Percentiles rank a stretch among this genome's conserved stretches.
phyloP scores from a whole-genome alignment of 192 early-diverging fungal species.

The Backusella parvicylindrica region DNA sequence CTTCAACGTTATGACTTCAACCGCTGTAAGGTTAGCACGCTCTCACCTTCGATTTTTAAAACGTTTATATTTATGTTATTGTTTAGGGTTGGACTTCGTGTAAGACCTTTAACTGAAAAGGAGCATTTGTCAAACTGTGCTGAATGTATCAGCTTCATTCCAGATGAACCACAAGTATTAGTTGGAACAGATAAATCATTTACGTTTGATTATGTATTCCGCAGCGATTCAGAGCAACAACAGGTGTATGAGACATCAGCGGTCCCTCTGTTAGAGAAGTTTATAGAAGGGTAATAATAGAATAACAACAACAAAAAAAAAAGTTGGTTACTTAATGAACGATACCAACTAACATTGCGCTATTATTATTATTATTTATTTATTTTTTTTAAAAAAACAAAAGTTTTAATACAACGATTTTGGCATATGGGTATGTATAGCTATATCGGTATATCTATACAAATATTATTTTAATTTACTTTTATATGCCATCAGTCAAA shows the following conservation, averaged over 20 bases:
- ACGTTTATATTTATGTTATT: neutral
- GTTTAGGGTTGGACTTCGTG: slow-evolving; percentile 74
- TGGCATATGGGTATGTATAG: slow-evolving; percentile 71
- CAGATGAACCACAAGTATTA: slow-evolving; percentile 57
- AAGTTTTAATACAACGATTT: slow-evolving; percentile 89
- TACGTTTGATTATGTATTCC: slow-evolving; percentile 71
- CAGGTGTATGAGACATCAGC: slow-evolving; percentile 61
- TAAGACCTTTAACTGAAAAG: slow-evolving; percentile 73
- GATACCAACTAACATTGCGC: slow-evolving; percentile 23
- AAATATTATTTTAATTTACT: neutral
- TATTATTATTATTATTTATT: neutral
- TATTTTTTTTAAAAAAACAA: slow-evolving; percentile 25
- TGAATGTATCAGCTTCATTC: slow-evolving; percentile 59
- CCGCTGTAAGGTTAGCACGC: slow-evolving; percentile 36
- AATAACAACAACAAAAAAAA: neutral
- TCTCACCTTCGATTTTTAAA: neutral
- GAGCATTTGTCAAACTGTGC: slow-evolving; percentile 63
- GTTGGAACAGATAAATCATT: slow-evolving; percentile 62
- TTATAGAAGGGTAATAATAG: slow-evolving; percentile 75
- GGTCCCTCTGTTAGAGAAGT: slow-evolving; percentile 57
- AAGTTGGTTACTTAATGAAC: neutral
- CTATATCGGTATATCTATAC: neutral
- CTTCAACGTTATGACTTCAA: slow-evolving; percentile 19
- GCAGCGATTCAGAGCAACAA: slow-evolving; percentile 45
- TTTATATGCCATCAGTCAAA: slow-evolving; percentile 54